Evolutionary conservation across 225 moss, liverwort and hornwort species (phyloP).

Genomic region (Asterella californica): DNA sequence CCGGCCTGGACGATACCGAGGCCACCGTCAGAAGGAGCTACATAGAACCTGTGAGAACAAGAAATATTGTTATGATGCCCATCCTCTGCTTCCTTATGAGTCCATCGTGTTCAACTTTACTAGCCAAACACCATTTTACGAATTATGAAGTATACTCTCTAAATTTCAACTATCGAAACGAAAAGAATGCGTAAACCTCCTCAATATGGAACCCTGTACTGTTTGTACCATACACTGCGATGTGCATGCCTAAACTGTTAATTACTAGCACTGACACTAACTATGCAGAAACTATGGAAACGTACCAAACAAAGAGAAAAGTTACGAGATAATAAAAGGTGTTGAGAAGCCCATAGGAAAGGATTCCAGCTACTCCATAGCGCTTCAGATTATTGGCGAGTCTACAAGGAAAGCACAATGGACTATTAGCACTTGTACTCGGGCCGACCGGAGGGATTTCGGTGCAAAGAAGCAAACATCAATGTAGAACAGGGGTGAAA

Average conservation of each 20-base stretch:
- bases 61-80: not conserved
- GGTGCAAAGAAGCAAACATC: not conserved
- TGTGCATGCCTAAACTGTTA: not conserved
- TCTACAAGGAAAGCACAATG: slow-evolving; percentile 24
- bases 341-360: slow-evolving; percentile 56
- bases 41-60: slow-evolving; percentile 42
- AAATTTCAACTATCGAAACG: not conserved
- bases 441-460: not conserved
- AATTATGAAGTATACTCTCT: not conserved
- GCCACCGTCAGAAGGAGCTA: slow-evolving; percentile 51
- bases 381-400: slow-evolving; percentile 36
- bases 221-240: not conserved
- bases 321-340: slow-evolving; percentile 48
- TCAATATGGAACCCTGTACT: not conserved
- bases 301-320: slow-evolving; percentile 58
- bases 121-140: not conserved
- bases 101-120: not conserved
- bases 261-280: not conserved
- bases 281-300: not conserved
- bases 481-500: not conserved
- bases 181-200: no score
- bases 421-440: not conserved
- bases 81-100: not conserved
- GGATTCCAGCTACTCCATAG: slow-evolving; percentile 50
- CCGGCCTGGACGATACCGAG: slow-evolving; percentile 49